A percentile compares a stretch with the other conserved stretches of the same genome.
phyloP scores from a whole-genome alignment of 2,329 filamentous ascomycete genomes.

The Ophiostoma pallidulum region DNA sequence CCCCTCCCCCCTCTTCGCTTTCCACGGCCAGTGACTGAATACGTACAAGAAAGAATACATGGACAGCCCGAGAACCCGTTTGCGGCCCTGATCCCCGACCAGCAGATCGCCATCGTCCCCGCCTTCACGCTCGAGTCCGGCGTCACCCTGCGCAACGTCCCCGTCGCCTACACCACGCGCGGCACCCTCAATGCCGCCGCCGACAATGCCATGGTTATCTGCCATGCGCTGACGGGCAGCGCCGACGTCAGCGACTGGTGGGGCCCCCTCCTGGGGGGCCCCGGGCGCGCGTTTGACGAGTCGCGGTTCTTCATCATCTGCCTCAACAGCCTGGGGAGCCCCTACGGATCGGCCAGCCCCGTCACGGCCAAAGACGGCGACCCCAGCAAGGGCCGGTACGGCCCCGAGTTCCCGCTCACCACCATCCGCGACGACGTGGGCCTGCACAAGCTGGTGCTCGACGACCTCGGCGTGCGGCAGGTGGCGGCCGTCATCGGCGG shows the following conservation, averaged over 20 bases:
- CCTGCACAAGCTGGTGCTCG: conserved; percentile 72
- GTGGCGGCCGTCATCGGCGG: conserved; percentile 73
- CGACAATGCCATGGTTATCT: conserved; percentile 66
- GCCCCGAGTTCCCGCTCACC: conserved; percentile 91
- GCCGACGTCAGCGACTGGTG: conserved; percentile 84
- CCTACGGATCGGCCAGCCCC: conserved; percentile 79
- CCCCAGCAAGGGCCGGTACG: conserved; percentile 64
- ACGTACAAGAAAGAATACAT: conserved; percentile 53
- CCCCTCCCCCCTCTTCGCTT: not conserved
- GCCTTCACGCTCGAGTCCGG: conserved; percentile 91
- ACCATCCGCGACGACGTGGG: conserved; percentile 94
- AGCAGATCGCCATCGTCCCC: conserved; percentile 77
- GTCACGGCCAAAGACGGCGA: conserved; percentile 84
- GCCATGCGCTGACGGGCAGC: conserved; percentile 77
- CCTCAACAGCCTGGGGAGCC: conserved; percentile 77
- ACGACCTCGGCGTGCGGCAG: conserved; percentile 70
- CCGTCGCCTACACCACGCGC: conserved; percentile 57
- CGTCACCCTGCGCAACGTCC: conserved; percentile 67
- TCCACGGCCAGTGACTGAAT: conserved; percentile 47
- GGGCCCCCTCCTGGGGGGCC: conserved; percentile 70
- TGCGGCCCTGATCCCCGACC: conserved; percentile 74
- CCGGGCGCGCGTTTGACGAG: conserved; percentile 70
- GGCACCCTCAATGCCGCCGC: conserved; percentile 49
- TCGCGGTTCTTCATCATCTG: conserved; percentile 79
- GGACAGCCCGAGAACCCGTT: conserved; percentile 89